Conservation (phyloP, 164 flowering plant species). For the Magnolia changhungtana region DNA sequence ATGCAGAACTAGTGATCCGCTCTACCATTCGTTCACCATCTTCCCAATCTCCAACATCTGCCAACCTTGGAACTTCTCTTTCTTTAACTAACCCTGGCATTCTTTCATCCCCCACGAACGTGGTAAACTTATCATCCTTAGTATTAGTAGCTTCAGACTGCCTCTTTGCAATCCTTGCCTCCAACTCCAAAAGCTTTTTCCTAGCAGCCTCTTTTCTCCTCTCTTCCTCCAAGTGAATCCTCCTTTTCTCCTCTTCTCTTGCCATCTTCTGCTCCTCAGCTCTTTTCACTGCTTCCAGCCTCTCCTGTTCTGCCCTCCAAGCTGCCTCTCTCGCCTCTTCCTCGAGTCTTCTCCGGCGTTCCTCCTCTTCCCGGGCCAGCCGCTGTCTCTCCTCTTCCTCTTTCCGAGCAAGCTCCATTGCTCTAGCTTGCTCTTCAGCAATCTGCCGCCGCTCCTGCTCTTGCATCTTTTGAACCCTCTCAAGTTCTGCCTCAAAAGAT, state of each 20-base stretch:
- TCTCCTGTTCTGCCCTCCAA: constrained; percentile 91
- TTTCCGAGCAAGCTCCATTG: constrained; percentile 70
- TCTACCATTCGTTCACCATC: constrained; percentile 91
- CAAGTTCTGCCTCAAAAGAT: constrained; percentile 98
- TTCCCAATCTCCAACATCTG: constrained; percentile 76
- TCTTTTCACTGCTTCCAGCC: constrained; percentile 50
- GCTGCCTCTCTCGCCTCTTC: constrained; percentile 92
- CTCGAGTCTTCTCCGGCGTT: constrained; percentile 61
- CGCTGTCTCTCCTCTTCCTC: constrained; percentile 88
- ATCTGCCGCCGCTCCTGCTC: constrained; percentile 79
- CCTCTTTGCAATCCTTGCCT: constrained; percentile 81
- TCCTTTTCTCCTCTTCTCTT: constrained; percentile 83
- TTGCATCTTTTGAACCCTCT: constrained; percentile 90
- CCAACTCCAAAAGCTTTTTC: constrained; percentile 87
- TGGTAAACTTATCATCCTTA: constrained; percentile 29
- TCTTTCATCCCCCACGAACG: constrained; percentile 36
- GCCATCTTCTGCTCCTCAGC: constrained; percentile 80
- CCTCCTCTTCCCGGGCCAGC: constrained; percentile 74
- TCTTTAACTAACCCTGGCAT: constrained; percentile 27
- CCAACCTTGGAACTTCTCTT: constrained; percentile 31
- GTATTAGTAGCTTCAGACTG: constrained; percentile 36
- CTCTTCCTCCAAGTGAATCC: constrained; percentile 78
- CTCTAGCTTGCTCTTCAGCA: constrained; percentile 84
- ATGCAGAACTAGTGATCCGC: constrained; percentile 65
- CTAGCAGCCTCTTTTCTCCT: constrained; percentile 96